Base-by-base conservation (phyloP, 2,329 filamentous ascomycete genomes). In the Venturiaceae sp. region DNA sequence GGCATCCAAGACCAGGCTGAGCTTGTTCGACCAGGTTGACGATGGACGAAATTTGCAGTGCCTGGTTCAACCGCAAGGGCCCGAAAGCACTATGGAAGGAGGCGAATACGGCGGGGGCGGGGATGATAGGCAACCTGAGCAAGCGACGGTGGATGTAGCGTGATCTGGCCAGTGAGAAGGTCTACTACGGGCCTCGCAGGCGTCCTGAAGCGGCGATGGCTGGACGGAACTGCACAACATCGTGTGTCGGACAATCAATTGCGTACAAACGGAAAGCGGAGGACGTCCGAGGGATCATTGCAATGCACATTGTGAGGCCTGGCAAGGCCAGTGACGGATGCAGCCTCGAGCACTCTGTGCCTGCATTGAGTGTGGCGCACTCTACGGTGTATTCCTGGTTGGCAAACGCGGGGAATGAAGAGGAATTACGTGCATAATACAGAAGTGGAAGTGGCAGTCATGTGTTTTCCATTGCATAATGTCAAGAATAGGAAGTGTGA, bases 21-120 rank as follows among this genome's bases (percentile, higher is more conserved):
- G 83, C 47, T 76, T 84, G 21, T 94, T 97, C 70, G 92, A 97
- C 71, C 90, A 87, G 71, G 88, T 96, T 53, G 91, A 96, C 58
- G 86, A 91, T 63, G 85, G 88, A 41, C 88, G 87, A 68, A 88
- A 90, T 62, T 69, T 85, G 61, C 75, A 81, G 61, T 70, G 73
- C 60, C 73, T 82, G 60, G 78, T 80, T 66, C 70, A 71, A 66
- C 68, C 71, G 19, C 36, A 47, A 14, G 41, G 44, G 21, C 34
- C 44, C 19, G 44, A 28, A 26, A 53, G 52, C 34, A 37, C 33
- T 53, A 53, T 53, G 28, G 67, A 69, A 62, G 59, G 63, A 62
- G 60, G 66, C 64, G 60, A 65, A 63, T 66, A 67, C 70, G 61
- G 67, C 52, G 32, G 52, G 28, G 32, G 36, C 52, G 67, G 63